Conservation (phyloP, 371 early-diverging fungal species). For the Catenaria anguillulae region DNA sequence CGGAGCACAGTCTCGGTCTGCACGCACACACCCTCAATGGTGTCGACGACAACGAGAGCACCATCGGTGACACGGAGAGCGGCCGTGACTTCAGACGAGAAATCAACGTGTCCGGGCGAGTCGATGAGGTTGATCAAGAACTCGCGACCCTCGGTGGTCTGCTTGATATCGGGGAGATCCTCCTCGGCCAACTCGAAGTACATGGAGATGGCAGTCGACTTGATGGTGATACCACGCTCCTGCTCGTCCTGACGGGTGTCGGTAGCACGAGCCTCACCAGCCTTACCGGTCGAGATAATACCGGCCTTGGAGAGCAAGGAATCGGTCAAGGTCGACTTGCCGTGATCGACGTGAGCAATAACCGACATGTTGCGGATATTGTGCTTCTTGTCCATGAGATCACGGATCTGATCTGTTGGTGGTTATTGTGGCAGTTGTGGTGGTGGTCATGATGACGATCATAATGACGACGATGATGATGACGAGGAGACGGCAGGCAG, state of each 20-base stretch:
- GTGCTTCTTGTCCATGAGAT: constrained; percentile 48
- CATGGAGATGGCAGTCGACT: constrained; percentile 89
- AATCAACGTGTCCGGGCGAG: constrained; percentile 99
- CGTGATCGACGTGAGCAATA: constrained; percentile 93
- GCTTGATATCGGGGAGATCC: background rate
- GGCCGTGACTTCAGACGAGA: constrained; percentile 93
- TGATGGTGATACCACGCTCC: constrained; percentile 99
- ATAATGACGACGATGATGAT: no score
- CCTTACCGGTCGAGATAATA: constrained; percentile 86
- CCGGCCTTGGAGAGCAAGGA: constrained; percentile 93
- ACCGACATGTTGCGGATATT: constrained; percentile 91
- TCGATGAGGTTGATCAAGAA: constrained; percentile 96
- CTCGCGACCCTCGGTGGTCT: constrained; percentile 22
- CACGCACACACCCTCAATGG: constrained; percentile 96
- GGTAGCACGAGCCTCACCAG: constrained; percentile 96
- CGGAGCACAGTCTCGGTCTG: constrained; percentile 91
- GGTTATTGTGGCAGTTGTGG: no score
- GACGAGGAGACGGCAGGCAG: no score
- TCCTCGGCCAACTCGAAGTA: constrained; percentile 55
- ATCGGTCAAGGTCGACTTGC: constrained; percentile 98
- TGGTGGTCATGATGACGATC: no score
- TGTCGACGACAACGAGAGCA: constrained; percentile 93
- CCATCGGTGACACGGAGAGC: constrained; percentile 95
- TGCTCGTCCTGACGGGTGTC: constrained; percentile 99
- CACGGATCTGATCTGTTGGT: constrained; percentile 30